Evolutionary conservation across 192 early-diverging fungal genomes (phyloP).

Genomic region (Powellomyces hirtus): DNA sequence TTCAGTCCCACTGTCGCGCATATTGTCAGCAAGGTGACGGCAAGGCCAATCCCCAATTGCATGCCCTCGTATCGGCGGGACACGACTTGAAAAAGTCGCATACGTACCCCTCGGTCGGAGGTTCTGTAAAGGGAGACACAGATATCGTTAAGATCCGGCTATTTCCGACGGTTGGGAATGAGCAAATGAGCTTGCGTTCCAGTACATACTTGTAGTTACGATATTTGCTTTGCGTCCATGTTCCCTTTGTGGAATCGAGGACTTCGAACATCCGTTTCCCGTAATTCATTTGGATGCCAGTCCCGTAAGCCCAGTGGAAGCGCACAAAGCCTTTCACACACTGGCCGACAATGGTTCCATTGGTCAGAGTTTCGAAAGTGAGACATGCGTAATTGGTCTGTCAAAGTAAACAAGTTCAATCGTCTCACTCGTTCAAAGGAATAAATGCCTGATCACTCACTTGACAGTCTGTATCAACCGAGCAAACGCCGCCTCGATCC

Average conservation of each 20-base stretch:
- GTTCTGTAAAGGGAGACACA: neutral
- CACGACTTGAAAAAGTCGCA: conserved; percentile 34
- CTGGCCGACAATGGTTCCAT: conserved; percentile 20
- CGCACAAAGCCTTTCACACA: conserved; percentile 32
- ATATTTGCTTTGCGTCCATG: conserved; percentile 45
- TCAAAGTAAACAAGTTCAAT: conserved; percentile 5
- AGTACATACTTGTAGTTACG: neutral
- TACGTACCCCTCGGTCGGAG: conserved; percentile 10
- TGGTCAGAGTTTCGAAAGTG: conserved; percentile 1
- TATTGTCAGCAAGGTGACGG: conserved; percentile 18
- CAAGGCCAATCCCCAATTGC: conserved; percentile 36
- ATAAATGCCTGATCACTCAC: neutral
- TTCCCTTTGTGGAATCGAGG: conserved; percentile 35
- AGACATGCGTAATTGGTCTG: neutral
- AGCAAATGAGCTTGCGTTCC: too few relatives aligned
- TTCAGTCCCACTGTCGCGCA: conserved; percentile 14
- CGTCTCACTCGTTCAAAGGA: neutral
- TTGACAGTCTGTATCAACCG: conserved; percentile 17
- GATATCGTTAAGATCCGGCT: neutral
- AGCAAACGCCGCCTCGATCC: conserved; percentile 5
- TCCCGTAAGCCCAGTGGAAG: conserved; percentile 49
- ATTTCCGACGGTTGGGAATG: too few relatives aligned
- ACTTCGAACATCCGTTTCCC: conserved; percentile 33
- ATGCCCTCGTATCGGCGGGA: conserved; percentile 34
- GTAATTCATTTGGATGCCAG: conserved; percentile 49